phyloP scores from a whole-genome alignment of 208 protist genomes.

The Crithidia sp. region DNA sequence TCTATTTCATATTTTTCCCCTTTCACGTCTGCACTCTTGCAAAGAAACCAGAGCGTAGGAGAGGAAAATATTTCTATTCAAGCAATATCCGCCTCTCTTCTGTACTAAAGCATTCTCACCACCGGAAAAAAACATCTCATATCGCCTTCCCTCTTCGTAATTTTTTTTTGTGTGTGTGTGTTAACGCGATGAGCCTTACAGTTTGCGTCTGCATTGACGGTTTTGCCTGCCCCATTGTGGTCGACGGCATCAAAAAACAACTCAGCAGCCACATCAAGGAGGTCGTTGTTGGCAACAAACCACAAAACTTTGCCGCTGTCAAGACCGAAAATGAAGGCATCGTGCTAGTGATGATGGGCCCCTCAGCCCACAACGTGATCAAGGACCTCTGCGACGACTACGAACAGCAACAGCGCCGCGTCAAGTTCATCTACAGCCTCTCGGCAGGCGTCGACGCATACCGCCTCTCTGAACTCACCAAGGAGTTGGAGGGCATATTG shows the following conservation, averaged over 20 bases:
- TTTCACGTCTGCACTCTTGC: too few relatives aligned
- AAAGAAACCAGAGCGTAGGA: too few relatives aligned
- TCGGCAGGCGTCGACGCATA: slow-evolving; percentile 77
- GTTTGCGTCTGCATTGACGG: background rate
- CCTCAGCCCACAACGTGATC: background rate
- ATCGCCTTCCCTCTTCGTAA: background rate
- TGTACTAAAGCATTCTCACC: too few relatives aligned
- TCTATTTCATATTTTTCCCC: too few relatives aligned
- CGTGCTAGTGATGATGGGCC: background rate
- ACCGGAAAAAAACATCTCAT: background rate
- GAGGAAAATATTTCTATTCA: too few relatives aligned
- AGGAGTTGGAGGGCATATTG: slow-evolving; percentile 54
- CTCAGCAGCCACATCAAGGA: background rate
- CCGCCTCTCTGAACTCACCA: slow-evolving; percentile 40
- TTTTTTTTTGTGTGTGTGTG: background rate
- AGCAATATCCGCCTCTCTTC: too few relatives aligned
- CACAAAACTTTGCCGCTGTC: background rate
- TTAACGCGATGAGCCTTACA: background rate
- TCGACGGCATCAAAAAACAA: background rate
- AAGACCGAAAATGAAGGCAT: background rate
- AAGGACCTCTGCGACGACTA: slow-evolving; percentile 37
- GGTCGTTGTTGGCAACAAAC: background rate
- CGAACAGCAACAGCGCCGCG: slow-evolving; percentile 46
- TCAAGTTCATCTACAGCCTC: slow-evolving; percentile 79
- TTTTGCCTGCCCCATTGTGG: background rate